These are phyloP conservation scores for Penicillium riverlandense DNA, from an alignment of 495 filamentous ascomycete species.

Conservation along the genomic window DNA sequence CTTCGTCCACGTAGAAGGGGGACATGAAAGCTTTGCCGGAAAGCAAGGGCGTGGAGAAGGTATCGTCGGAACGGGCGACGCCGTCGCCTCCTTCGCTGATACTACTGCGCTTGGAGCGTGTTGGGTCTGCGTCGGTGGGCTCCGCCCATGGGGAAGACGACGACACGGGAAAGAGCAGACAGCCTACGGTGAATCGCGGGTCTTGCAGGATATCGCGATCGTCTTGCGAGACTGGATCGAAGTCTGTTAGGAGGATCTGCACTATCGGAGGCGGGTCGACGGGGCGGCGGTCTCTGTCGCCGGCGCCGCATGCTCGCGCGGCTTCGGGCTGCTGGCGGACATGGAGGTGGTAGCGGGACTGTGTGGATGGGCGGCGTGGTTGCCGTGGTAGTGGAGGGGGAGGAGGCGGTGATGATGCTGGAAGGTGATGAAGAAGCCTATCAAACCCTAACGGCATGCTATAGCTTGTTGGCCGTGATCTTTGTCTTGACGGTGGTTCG, in stretches of 20 bases:
- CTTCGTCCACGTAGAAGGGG: slow-evolving; percentile 35
- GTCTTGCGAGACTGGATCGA: slow-evolving; percentile 40
- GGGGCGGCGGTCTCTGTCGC: slow-evolving; percentile 85
- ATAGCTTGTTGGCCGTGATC: slow-evolving; percentile 8
- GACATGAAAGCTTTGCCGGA: slow-evolving; percentile 38
- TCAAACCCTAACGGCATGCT: slow-evolving; percentile 37
- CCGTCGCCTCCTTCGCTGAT: slow-evolving; percentile 13
- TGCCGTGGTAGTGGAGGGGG: slow-evolving; percentile 16
- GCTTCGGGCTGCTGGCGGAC: slow-evolving; percentile 88
- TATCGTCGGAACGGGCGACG: slow-evolving; percentile 16
- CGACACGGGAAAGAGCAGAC: slow-evolving; percentile 49
- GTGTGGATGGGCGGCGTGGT: slow-evolving; percentile 11
- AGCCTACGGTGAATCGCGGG: slow-evolving; percentile 78
- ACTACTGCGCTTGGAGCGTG: slow-evolving; percentile 50
- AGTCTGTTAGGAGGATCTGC: slow-evolving; percentile 69
- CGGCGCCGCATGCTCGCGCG: slow-evolving; percentile 88
- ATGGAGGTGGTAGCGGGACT: slow-evolving; percentile 48
- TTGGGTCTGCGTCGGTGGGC: slow-evolving; percentile 32
- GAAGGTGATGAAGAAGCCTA: slow-evolving; percentile 32
- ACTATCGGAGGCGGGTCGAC: slow-evolving; percentile 95
- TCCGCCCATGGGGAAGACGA: slow-evolving; percentile 7
- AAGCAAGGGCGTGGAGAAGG: slow-evolving; percentile 23
- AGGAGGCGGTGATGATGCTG: slow-evolving; percentile 17
- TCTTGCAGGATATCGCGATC: slow-evolving; percentile 59
- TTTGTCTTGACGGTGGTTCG: not conserved